These are phyloP conservation scores for Kodamaea lidongshanica DNA, from an alignment of 805 yeast genomes.

Conservation along the genomic window DNA sequence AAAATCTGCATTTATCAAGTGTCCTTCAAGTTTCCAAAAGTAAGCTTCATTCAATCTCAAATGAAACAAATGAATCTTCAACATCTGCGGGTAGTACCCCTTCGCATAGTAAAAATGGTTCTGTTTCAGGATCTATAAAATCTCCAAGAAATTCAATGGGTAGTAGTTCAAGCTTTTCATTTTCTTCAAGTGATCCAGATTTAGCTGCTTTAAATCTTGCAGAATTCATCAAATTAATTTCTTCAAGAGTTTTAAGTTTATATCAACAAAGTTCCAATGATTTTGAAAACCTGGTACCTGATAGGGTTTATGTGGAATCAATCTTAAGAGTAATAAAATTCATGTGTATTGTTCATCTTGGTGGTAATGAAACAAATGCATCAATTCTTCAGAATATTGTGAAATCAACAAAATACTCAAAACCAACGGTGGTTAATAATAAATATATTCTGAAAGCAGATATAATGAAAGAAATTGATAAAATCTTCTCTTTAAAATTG, in stretches of 20 bases:
- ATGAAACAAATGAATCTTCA: slow-evolving; percentile 41
- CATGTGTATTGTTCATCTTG: slow-evolving; percentile 46
- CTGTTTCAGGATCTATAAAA: slow-evolving; percentile 4
- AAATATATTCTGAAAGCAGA: slow-evolving; percentile 28
- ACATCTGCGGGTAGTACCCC: slow-evolving; percentile 15
- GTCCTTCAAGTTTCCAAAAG: slow-evolving; percentile 27
- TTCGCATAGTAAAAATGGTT: slow-evolving; percentile 1
- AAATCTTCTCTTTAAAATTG: slow-evolving; percentile 30
- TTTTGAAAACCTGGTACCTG: slow-evolving; percentile 76
- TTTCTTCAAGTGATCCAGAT: slow-evolving; percentile 18
- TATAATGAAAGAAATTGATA: slow-evolving; percentile 36
- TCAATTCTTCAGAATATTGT: slow-evolving; percentile 42
- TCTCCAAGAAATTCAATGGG: slow-evolving; percentile 33
- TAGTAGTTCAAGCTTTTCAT: slow-evolving; percentile 19
- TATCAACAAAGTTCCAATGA: slow-evolving; percentile 45
- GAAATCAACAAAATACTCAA: slow-evolving; percentile 24
- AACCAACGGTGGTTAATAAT: background rate
- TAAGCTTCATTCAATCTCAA: slow-evolving; percentile 17
- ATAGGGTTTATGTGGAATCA: slow-evolving; percentile 67
- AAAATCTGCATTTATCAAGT: slow-evolving; percentile 29
- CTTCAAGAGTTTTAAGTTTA: slow-evolving; percentile 21
- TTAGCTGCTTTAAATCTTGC: slow-evolving; percentile 23
- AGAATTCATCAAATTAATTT: slow-evolving; percentile 27
- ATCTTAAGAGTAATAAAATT: slow-evolving; percentile 58
- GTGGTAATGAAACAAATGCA: slow-evolving; percentile 37